Evolutionary conservation across 495 filamentous ascomycete genomes (phyloP).

Genomic region (Xylaria bambusicola): DNA sequence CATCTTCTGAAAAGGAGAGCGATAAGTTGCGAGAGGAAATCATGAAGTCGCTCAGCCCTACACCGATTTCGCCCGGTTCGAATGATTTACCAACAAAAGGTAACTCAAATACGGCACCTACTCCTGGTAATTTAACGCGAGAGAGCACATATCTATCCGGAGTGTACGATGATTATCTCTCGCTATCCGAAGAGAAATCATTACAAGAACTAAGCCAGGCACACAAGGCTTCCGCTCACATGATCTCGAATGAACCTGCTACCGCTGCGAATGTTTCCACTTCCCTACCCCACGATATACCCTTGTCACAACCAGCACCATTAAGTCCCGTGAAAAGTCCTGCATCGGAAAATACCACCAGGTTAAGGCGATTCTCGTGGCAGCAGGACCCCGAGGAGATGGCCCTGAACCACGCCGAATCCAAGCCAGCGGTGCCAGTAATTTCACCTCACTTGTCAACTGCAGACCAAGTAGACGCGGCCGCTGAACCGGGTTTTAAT

Average conservation of each 20-base stretch:
- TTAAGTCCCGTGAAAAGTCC: slow-evolving; percentile 22
- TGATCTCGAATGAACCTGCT: not conserved
- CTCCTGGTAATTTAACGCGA: slow-evolving; percentile 27
- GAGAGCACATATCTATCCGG: slow-evolving; percentile 50
- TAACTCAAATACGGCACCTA: slow-evolving; percentile 21
- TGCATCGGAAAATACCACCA: slow-evolving; percentile 15
- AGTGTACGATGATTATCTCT: slow-evolving; percentile 49
- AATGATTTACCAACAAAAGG: slow-evolving; percentile 13
- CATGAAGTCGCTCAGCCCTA: slow-evolving; percentile 65
- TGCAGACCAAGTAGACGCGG: not conserved
- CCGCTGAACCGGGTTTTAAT: not conserved
- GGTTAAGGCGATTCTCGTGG: slow-evolving; percentile 55
- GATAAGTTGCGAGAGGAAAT: slow-evolving; percentile 81
- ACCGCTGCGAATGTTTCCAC: not conserved
- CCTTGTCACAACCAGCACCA: slow-evolving; percentile 21
- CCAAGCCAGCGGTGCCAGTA: slow-evolving; percentile 9
- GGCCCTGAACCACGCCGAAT: slow-evolving; percentile 4
- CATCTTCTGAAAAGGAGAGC: slow-evolving; percentile 68
- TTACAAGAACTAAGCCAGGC: slow-evolving; percentile 26
- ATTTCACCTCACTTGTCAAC: slow-evolving; percentile 5
- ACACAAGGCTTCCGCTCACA: slow-evolving; percentile 18
- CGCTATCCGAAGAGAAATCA: slow-evolving; percentile 36
- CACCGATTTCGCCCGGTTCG: slow-evolving; percentile 25
- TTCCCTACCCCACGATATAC: slow-evolving; percentile 9
- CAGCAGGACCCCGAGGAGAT: slow-evolving; percentile 43